phyloP scores from a whole-genome alignment of 495 filamentous ascomycete genomes.

The Tuber indicum region DNA sequence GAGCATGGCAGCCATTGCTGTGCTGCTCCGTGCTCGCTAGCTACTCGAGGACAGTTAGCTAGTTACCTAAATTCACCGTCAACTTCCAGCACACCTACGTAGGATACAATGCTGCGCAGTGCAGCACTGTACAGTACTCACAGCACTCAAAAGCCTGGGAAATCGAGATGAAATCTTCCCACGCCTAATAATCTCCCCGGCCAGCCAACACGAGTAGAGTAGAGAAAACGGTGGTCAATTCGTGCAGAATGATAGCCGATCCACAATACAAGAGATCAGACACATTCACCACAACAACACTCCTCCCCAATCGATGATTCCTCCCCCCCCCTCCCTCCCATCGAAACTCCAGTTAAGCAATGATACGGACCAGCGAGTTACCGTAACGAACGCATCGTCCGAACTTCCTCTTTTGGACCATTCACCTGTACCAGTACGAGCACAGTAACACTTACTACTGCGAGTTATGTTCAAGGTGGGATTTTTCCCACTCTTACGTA shows the following conservation, averaged over 20 bases:
- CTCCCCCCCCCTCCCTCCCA: background rate
- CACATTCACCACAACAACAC: background rate
- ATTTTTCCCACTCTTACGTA: constrained; percentile 1
- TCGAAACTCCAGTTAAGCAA: background rate
- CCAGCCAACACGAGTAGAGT: background rate
- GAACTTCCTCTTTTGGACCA: background rate
- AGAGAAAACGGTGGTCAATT: background rate
- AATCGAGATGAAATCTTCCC: background rate
- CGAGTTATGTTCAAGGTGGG: background rate
- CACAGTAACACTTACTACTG: background rate
- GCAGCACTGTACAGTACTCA: too few species aligned
- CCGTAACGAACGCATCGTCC: background rate
- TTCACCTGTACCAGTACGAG: too few species aligned
- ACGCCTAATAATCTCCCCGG: background rate
- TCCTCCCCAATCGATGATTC: background rate
- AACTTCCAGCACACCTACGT: background rate
- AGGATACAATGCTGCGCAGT: too few species aligned
- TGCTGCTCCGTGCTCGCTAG: background rate
- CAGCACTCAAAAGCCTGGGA: background rate
- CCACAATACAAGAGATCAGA: background rate
- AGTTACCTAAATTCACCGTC: background rate
- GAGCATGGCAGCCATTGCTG: background rate
- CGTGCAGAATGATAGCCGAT: background rate
- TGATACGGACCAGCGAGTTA: background rate
- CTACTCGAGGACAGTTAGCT: background rate